Conservation (phyloP, 495 filamentous ascomycete species). For the Zalerion maritima region DNA sequence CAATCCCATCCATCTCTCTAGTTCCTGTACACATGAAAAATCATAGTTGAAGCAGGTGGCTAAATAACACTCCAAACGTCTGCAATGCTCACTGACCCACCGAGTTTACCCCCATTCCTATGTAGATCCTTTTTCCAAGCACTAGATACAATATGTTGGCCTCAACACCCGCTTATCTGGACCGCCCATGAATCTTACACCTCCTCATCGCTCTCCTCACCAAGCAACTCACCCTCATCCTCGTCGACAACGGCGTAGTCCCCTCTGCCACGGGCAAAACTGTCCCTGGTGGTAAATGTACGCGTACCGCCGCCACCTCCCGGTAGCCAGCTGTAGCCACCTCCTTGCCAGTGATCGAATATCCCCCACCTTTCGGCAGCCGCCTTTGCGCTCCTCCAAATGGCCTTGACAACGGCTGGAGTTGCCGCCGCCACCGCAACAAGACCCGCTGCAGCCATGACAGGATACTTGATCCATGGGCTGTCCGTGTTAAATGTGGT, state of each 20-base stretch:
- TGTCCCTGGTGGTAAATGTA: constrained; percentile 68
- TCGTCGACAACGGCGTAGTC: constrained; percentile 80
- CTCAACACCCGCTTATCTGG: no score
- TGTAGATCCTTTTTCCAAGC: no score
- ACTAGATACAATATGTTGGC: no score
- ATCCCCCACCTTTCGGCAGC: constrained; percentile 29
- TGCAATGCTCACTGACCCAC: no score
- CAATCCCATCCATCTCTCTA: no score
- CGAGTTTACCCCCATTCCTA: no score
- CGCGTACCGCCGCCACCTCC: constrained; percentile 33
- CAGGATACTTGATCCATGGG: constrained; percentile 60
- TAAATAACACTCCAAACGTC: no score
- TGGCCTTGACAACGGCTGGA: constrained; percentile 49
- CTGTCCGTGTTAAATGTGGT: constrained; percentile 46
- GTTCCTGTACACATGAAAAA: no score
- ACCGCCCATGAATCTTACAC: constrained; percentile 33
- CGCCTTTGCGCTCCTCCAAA: constrained; percentile 47
- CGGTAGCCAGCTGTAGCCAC: constrained; percentile 27
- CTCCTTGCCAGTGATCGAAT: constrained; percentile 19
- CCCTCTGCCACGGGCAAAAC: constrained; percentile 68
- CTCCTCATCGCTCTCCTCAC: constrained; percentile 88
- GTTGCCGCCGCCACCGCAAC: constrained; percentile 62
- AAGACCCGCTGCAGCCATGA: constrained; percentile 60
- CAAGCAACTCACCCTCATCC: constrained; percentile 86
- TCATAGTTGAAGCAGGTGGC: no score